A percentile compares a stretch with the other conserved stretches of the same genome.
Conservation (phyloP, 345 rosid species). For the Camelina laxa region DNA sequence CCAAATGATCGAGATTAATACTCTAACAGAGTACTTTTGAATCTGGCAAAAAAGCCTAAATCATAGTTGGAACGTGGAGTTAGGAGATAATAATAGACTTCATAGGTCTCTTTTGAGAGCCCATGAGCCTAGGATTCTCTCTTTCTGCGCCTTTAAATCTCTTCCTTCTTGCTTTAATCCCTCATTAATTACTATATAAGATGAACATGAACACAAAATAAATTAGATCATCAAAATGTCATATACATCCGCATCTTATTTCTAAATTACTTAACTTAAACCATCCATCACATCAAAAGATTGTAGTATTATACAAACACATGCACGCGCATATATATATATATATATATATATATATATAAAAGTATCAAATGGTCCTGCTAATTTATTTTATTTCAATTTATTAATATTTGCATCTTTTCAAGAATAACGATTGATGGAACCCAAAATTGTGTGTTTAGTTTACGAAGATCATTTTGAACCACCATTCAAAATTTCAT, state of each 20-base stretch:
- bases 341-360: background rate
- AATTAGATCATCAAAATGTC: constrained; percentile 1
- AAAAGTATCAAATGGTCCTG: constrained; percentile 6
- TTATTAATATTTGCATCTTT: constrained; percentile 7
- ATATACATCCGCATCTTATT: constrained; percentile 14
- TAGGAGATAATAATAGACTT: constrained; percentile 18
- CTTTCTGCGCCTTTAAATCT: constrained; percentile 44
- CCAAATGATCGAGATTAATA: background rate
- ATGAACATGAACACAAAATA: constrained; percentile 14
- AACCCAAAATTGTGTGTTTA: background rate
- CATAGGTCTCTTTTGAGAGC: constrained; percentile 33
- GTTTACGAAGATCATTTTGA: background rate
- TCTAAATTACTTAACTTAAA: constrained; percentile 19
- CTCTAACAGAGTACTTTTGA: background rate
- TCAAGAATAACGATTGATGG: constrained; percentile 16
- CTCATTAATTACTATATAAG: background rate
- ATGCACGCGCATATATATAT: constrained; percentile 25
- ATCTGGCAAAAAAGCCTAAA: constrained; percentile 36
- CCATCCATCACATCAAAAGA: constrained; percentile 31
- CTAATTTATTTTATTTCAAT: constrained; percentile 1
- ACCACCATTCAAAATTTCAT: background rate
- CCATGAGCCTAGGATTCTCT: constrained; percentile 42
- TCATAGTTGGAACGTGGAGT: constrained; percentile 36
- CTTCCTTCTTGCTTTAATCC: constrained; percentile 24
- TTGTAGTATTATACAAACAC: constrained; percentile 25